phyloP scores from a whole-genome alignment of 805 yeast genomes.

The Metschnikowia bowlesiae region DNA sequence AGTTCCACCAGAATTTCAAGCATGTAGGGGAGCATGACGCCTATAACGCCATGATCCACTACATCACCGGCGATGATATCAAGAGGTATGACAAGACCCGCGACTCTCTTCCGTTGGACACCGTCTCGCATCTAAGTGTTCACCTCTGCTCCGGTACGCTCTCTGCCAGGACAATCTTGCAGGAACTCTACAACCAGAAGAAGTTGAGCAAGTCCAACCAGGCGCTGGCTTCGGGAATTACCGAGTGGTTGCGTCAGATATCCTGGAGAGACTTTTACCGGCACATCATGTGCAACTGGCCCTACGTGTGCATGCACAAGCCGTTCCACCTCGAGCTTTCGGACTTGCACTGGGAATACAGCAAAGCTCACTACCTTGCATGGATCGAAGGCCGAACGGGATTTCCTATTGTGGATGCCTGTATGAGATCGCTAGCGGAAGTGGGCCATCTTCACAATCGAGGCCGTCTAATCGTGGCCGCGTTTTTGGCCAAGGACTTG shows the following conservation, averaged over 20 bases:
- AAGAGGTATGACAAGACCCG: constrained; percentile 29
- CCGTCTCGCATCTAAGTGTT: constrained; percentile 41
- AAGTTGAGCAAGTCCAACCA: constrained; percentile 19
- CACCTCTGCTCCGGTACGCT: constrained; percentile 46
- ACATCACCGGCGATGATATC: constrained; percentile 21
- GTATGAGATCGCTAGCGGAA: constrained; percentile 48
- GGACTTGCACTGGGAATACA: constrained; percentile 42
- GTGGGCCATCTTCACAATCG: constrained; percentile 55
- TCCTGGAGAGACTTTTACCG: constrained; percentile 59
- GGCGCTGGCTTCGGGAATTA: constrained; percentile 31
- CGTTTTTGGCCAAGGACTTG: constrained; percentile 47
- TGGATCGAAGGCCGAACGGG: constrained; percentile 58
- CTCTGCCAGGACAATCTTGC: constrained; percentile 38
- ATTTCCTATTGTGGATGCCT: constrained; percentile 54
- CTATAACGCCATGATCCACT: constrained; percentile 15
- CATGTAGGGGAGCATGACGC: constrained; percentile 35
- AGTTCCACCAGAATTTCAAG: constrained; percentile 23
- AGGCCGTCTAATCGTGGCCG: constrained; percentile 50
- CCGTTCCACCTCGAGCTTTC: constrained; percentile 45
- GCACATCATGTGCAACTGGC: constrained; percentile 47
- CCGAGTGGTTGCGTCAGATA: constrained; percentile 48
- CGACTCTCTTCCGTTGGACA: constrained; percentile 25
- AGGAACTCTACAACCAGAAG: constrained; percentile 23
- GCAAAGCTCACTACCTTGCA: constrained; percentile 35
- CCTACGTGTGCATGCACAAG: constrained; percentile 45